These are phyloP conservation scores for Colletotrichum euphorbiae DNA, from an alignment of 2,329 filamentous ascomycete genomes.

Conservation along the genomic window DNA sequence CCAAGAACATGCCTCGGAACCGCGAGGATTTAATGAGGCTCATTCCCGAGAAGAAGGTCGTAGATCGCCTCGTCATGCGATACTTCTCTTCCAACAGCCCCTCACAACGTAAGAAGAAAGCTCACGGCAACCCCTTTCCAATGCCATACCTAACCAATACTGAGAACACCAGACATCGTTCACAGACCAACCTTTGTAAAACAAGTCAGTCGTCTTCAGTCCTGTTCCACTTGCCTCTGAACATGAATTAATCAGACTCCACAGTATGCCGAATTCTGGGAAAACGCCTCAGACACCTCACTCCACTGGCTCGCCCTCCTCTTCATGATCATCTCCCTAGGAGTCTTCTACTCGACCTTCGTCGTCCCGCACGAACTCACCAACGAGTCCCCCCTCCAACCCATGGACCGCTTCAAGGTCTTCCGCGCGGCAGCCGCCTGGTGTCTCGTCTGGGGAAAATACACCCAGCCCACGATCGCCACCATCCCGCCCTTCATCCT, in stretches of 20 bases:
- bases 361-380: constrained; percentile 58
- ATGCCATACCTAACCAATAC: constrained; percentile 38
- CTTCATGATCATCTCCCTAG: constrained; percentile 60
- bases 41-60: constrained; percentile 59
- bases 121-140: background rate
- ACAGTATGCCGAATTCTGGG: constrained; percentile 65
- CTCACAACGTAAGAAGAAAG: constrained; percentile 57
- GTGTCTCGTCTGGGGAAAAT: constrained; percentile 63
- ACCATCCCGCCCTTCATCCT: constrained; percentile 64
- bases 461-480: constrained; percentile 59
- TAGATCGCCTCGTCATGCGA: constrained; percentile 62
- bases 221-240: background rate
- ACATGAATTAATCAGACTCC: background rate
- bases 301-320: constrained; percentile 64
- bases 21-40: constrained; percentile 60
- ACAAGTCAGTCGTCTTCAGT: constrained; percentile 47
- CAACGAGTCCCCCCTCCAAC: constrained; percentile 51
- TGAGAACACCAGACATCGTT: constrained; percentile 56
- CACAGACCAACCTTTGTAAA: constrained; percentile 65
- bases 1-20: constrained; percentile 52
- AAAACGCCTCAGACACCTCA: constrained; percentile 52
- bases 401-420: constrained; percentile 58
- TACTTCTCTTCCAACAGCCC: constrained; percentile 67
- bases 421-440: constrained; percentile 64
- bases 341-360: constrained; percentile 58